Conservation (phyloP, 495 filamentous ascomycete genomes). For the Hypoxylon intermedium region DNA sequence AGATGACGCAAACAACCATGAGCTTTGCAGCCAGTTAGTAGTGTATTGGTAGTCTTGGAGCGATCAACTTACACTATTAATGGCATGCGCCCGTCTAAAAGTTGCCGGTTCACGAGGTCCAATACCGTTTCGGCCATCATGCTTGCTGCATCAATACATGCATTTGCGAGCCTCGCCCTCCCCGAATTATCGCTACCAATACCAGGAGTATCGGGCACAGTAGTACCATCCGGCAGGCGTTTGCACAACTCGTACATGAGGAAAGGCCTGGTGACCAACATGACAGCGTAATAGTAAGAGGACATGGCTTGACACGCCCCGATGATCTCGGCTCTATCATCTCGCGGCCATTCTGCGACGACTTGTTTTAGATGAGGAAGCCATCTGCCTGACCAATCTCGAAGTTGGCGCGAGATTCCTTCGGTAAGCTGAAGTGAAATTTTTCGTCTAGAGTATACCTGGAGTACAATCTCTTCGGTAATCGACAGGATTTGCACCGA, state of each 20-base stretch:
- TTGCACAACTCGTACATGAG: constrained; percentile 56
- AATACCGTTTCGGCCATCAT: constrained; percentile 52
- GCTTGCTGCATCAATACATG: constrained; percentile 56
- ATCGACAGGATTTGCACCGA: constrained; percentile 53
- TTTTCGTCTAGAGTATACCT: constrained; percentile 54
- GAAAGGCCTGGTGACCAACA: constrained; percentile 54
- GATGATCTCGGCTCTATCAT: constrained; percentile 30
- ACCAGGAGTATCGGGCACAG: background rate
- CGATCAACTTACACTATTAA: constrained; percentile 49
- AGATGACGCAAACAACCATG: constrained; percentile 57
- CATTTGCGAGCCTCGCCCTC: constrained; percentile 52
- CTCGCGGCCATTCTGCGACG: constrained; percentile 23
- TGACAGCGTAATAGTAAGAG: constrained; percentile 57
- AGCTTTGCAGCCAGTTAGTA: constrained; percentile 31
- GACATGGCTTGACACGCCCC: constrained; percentile 53
- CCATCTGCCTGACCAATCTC: constrained; percentile 54
- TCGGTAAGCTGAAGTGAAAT: constrained; percentile 55
- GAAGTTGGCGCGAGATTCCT: constrained; percentile 53
- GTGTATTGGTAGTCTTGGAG: background rate
- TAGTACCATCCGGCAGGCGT: constrained; percentile 42
- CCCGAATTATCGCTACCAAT: constrained; percentile 31
- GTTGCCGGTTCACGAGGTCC: constrained; percentile 41
- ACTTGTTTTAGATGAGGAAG: constrained; percentile 44
- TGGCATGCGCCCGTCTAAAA: constrained; percentile 48
- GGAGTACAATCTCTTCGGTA: constrained; percentile 50